Percentiles rank a stretch among this genome's conserved stretches.
Evolutionary conservation across 2,329 filamentous ascomycete genomes (phyloP).

Genomic region (Neofusicoccum kwambonambiense): DNA sequence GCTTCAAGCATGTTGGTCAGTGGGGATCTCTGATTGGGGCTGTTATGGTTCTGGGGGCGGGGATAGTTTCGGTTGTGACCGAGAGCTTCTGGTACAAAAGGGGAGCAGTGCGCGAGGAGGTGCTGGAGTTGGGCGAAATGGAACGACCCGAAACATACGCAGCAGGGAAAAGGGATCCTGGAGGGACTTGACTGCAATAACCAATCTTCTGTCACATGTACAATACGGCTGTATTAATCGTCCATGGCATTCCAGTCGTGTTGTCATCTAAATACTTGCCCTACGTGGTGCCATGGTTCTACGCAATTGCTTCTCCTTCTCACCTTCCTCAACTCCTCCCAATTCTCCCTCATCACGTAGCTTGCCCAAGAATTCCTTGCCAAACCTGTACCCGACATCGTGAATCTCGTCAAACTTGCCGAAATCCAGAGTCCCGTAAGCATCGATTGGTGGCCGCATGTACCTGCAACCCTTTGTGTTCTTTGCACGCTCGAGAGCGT

Average conservation of each 20-base stretch:
- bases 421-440: conserved; percentile 93
- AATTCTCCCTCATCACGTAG: conserved; percentile 77
- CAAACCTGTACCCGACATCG: conserved; percentile 81
- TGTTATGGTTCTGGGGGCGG: neutral
- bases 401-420: conserved; percentile 98
- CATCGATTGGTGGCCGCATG: conserved; percentile 92
- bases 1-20: neutral
- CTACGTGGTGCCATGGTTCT: conserved; percentile 53
- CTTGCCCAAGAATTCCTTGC: conserved; percentile 73
- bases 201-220: no score
- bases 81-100: no score
- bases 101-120: no score
- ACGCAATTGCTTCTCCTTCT: conserved; percentile 51
- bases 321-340: conserved; percentile 53
- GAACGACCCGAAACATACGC: no score
- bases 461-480: conserved; percentile 87
- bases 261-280: conserved; percentile 41
- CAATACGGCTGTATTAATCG: no score
- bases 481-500: conserved; percentile 92
- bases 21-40: neutral
- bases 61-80: no score
- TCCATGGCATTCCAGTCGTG: no score
- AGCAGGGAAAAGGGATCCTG: no score
- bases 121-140: no score
- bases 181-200: no score